Evolutionary conservation across 768 basidiomycete species (phyloP).

Genomic region (Psilocybe cubensis): DNA sequence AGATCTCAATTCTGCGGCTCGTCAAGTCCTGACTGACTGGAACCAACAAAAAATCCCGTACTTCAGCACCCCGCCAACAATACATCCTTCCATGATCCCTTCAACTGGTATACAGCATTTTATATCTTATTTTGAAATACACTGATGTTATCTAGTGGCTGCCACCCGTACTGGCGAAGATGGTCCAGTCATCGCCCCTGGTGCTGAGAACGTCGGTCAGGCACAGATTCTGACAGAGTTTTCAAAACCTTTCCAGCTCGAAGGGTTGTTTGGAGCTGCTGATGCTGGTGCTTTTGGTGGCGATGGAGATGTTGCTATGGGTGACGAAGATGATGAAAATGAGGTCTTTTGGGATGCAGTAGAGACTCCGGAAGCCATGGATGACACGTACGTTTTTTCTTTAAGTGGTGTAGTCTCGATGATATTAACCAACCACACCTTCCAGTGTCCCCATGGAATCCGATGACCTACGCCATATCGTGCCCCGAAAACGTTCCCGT

Average conservation of each 20-base stretch:
- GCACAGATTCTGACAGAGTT: constrained; percentile 75
- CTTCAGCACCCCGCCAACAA: constrained; percentile 74
- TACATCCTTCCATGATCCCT: constrained; percentile 81
- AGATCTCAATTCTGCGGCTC: constrained; percentile 81
- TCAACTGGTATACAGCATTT: constrained; percentile 36
- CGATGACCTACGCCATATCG: constrained; percentile 35
- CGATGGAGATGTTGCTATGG: constrained; percentile 40
- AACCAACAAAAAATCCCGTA: constrained; percentile 96
- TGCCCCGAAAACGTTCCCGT: constrained; percentile 41
- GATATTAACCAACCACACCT: not conserved
- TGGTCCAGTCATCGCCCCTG: constrained; percentile 54
- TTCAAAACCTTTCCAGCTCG: constrained; percentile 78
- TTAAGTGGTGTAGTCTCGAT: not conserved
- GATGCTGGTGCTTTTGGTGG: constrained; percentile 80
- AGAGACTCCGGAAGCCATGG: constrained; percentile 40
- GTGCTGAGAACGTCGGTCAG: constrained; percentile 81
- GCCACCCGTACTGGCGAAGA: constrained; percentile 29
- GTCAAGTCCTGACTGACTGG: constrained; percentile 88
- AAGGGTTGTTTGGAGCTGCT: constrained; percentile 78
- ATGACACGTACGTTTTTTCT: constrained; percentile 36
- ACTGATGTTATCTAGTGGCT: constrained; percentile 19
- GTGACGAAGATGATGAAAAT: constrained; percentile 43
- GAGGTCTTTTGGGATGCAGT: constrained; percentile 48
- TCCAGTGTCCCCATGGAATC: constrained; percentile 37
- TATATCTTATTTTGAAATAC: not conserved